Evolutionary conservation across 108 stramenopile species (phyloP).

Genomic region (Nitzschia palea): DNA sequence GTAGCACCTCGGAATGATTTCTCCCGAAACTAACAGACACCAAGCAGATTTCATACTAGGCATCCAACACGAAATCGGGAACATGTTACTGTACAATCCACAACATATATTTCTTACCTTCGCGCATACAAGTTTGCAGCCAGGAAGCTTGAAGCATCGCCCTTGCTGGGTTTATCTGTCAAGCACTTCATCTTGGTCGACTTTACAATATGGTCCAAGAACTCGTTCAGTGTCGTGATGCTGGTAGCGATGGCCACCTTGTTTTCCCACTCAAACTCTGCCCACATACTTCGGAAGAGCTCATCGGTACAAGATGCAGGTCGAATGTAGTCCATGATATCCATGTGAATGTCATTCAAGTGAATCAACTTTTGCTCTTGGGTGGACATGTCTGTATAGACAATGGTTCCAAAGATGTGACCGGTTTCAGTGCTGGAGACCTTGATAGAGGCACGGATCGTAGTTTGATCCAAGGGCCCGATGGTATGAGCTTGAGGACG

Average conservation of each 20-base stretch:
- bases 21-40: constrained; percentile 78
- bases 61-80: constrained; percentile 89
- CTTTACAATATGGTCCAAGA: constrained; percentile 93
- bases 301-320: constrained; percentile 96
- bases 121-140: constrained; percentile 99
- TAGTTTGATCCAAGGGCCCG: constrained; percentile 93
- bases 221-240: constrained; percentile 89
- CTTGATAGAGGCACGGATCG: constrained; percentile 96
- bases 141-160: constrained; percentile 86
- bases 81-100: constrained; percentile 1
- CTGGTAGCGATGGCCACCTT: constrained; percentile 94
- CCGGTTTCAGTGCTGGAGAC: constrained; percentile 99
- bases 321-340: constrained; percentile 99
- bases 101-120: constrained; percentile 55
- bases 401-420: constrained; percentile 99
- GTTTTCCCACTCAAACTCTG: constrained; percentile 99
- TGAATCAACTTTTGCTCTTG: constrained; percentile 96
- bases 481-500: constrained; percentile 95
- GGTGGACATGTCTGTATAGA: constrained; percentile 93
- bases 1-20: constrained; percentile 38
- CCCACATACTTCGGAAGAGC: constrained; percentile 99
- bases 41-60: constrained; percentile 42
- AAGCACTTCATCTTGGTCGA: constrained; percentile 98
- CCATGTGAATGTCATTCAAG: constrained; percentile 98
- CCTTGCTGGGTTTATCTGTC: constrained; percentile 75